A percentile compares a stretch with the other conserved stretches of the same genome.
These are phyloP conservation scores for Chlamydomonas reinhardtii DNA, from an alignment of 163 green algal genomes.

Conservation along the genomic window DNA sequence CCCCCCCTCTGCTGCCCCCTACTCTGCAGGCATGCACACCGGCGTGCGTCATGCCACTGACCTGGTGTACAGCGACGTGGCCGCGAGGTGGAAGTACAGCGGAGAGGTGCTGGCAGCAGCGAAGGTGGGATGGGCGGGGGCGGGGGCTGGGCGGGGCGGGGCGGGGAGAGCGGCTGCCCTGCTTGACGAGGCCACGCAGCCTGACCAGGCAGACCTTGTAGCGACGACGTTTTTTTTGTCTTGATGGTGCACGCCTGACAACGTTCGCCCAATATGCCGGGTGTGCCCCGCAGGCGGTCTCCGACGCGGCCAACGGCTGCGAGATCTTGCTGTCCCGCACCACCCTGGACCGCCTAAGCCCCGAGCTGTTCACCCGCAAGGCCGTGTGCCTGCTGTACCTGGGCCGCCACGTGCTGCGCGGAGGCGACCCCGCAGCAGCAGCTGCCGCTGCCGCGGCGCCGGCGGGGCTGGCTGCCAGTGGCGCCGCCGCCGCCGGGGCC, in stretches of 20 bases:
- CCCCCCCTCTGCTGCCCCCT: no score
- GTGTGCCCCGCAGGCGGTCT: conserved; percentile 1
- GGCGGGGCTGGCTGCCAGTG: no score
- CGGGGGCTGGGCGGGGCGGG: no score
- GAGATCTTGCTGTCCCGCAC: conserved; percentile 19
- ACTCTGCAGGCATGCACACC: conserved; percentile 47
- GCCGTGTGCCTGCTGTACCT: conserved; percentile 21
- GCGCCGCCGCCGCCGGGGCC: not conserved
- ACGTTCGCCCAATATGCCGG: no score
- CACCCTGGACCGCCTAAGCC: conserved; percentile 11
- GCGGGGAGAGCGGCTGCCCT: no score
- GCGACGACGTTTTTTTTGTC: no score
- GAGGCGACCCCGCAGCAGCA: not conserved
- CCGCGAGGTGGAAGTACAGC: conserved; percentile 42
- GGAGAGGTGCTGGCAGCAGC: conserved; percentile 28
- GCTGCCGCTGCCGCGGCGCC: not conserved
- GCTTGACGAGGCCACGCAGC: no score
- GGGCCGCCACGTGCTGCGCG: conserved; percentile 32
- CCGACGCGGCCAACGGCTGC: conserved; percentile 42
- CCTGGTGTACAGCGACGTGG: conserved; percentile 45
- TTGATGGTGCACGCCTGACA: no score
- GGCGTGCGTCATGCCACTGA: conserved; percentile 17
- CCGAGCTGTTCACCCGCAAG: conserved; percentile 24
- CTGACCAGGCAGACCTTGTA: no score
- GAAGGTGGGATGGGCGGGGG: not conserved